These are phyloP conservation scores for Tylopilus sp. DNA, from an alignment of 768 basidiomycete species.

Conservation along the genomic window DNA sequence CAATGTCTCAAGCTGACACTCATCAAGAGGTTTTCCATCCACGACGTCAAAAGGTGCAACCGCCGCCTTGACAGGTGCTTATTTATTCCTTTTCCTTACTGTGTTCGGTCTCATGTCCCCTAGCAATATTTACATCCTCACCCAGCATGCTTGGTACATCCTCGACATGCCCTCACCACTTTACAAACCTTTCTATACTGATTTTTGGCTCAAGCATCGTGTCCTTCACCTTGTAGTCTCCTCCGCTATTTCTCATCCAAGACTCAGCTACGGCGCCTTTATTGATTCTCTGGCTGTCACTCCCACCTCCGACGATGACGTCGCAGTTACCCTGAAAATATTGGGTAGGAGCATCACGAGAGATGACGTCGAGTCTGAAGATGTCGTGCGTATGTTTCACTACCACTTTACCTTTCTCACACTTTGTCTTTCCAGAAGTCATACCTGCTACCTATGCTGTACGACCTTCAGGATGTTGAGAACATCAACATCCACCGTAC, in stretches of 20 bases:
- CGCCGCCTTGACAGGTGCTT: conserved; percentile 43
- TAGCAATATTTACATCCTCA: conserved; percentile 65
- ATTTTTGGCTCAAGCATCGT: conserved; percentile 50
- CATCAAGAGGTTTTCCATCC: conserved; percentile 47
- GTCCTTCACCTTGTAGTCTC: conserved; percentile 48
- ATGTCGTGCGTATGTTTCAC: conserved; percentile 38
- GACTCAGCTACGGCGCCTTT: conserved; percentile 40
- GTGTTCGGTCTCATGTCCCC: conserved; percentile 9
- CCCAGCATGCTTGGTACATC: conserved; percentile 68
- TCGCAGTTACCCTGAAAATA: conserved; percentile 32
- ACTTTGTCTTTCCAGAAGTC: conserved; percentile 32
- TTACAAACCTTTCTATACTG: conserved; percentile 45
- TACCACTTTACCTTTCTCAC: not conserved
- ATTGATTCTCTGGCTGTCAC: conserved; percentile 32
- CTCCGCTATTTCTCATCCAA: conserved; percentile 31
- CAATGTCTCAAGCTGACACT: conserved; percentile 38
- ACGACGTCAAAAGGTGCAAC: conserved; percentile 31
- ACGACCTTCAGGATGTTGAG: conserved; percentile 34
- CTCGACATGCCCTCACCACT: conserved; percentile 44
- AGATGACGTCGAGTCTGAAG: conserved; percentile 43
- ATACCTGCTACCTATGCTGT: conserved; percentile 40
- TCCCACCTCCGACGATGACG: conserved; percentile 29
- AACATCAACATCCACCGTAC: conserved; percentile 36
- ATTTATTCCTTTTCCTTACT: not conserved
- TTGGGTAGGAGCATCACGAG: conserved; percentile 42